Percentiles rank a stretch among this genome's conserved stretches.
phyloP scores from a whole-genome alignment of 306 rosid genomes.

The Inga oerstediana region DNA sequence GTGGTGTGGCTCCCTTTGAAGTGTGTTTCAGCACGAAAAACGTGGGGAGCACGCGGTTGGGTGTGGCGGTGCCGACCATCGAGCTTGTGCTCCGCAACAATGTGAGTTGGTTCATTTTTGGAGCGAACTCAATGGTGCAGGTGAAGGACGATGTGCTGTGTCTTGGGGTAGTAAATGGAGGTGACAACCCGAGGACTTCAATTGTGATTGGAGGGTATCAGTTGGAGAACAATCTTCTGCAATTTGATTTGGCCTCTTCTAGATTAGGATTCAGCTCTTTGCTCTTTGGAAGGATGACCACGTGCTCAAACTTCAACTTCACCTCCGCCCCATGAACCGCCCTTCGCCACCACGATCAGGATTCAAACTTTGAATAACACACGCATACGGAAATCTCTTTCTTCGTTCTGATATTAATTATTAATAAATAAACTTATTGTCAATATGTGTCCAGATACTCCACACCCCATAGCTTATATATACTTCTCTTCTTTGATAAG shows the following conservation, averaged over 20 bases:
- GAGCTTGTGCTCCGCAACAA: constrained; percentile 40
- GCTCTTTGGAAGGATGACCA: constrained; percentile 39
- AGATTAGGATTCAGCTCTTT: constrained; percentile 51
- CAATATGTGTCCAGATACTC: neutral
- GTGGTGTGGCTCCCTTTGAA: constrained; percentile 46
- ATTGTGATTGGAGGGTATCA: constrained; percentile 56
- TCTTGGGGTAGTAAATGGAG: constrained; percentile 53
- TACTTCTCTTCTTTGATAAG: neutral
- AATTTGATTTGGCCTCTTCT: constrained; percentile 44
- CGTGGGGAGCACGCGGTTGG: constrained; percentile 31
- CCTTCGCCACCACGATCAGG: neutral
- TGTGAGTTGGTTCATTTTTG: constrained; percentile 39
- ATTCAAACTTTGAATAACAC: neutral
- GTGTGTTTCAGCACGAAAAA: constrained; percentile 48
- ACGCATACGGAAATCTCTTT: neutral
- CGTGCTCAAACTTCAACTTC: constrained; percentile 46
- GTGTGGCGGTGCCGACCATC: constrained; percentile 44
- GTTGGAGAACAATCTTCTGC: constrained; percentile 43
- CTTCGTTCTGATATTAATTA: neutral
- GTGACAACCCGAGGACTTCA: constrained; percentile 32
- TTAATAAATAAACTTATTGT: neutral
- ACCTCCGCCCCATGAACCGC: constrained; percentile 35
- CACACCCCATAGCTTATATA: neutral
- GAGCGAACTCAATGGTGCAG: constrained; percentile 47
- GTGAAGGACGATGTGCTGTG: constrained; percentile 32